Evolutionary conservation across 257 asterid genomes (phyloP).

Genomic region (Solanum habrochaites): DNA sequence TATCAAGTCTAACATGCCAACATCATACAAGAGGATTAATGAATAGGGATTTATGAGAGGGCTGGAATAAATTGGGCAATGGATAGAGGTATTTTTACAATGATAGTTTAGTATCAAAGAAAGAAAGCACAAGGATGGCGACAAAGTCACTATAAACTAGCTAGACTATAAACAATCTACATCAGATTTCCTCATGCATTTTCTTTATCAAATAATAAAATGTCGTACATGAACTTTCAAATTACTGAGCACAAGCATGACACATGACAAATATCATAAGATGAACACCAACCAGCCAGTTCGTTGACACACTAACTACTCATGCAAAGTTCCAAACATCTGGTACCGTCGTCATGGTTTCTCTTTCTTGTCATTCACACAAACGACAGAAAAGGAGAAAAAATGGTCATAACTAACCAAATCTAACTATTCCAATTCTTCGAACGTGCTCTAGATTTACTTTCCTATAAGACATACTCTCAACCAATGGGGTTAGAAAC

Average conservation of each 20-base stretch:
- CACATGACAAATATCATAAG: neutral
- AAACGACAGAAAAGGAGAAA: neutral
- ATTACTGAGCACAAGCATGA: neutral
- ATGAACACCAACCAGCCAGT: neutral
- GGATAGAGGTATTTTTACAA: neutral
- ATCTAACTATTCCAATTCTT: neutral
- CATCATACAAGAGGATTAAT: neutral
- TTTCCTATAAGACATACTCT: neutral
- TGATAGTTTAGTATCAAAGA: neutral
- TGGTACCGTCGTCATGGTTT: neutral
- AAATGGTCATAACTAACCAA: neutral
- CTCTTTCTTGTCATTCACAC: neutral
- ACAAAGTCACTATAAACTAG: neutral
- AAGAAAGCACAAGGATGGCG: neutral
- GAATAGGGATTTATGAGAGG: neutral
- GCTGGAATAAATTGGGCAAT: neutral
- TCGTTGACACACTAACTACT: neutral
- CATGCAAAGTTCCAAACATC: neutral
- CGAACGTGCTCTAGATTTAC: neutral
- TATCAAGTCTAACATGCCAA: neutral
- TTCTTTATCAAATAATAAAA: neutral
- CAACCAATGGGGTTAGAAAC: neutral
- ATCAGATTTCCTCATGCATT: neutral
- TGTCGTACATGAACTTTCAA: neutral
- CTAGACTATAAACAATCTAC: neutral